Evolutionary conservation across 2,329 filamentous ascomycete species (phyloP), one percentile per base, ranked within the genome.

Genomic region (Boeremia lycopersici): DNA sequence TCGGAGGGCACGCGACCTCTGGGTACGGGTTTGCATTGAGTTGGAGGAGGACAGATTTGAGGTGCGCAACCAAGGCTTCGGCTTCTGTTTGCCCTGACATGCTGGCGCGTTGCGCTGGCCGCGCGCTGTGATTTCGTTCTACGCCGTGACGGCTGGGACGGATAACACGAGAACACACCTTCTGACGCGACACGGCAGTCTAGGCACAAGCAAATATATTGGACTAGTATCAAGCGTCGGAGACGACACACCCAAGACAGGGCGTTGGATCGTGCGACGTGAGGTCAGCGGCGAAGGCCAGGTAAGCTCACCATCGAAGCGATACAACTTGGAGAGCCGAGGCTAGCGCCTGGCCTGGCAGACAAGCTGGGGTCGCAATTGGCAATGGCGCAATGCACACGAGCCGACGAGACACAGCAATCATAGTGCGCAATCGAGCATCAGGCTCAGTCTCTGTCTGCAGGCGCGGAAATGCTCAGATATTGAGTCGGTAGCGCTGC

Each of bases 11-110:
- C 12, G 76, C 71, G 38, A 84, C 72, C 35, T 78, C 70, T 1
- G 81, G 80, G 59, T 82, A 83, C 17, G 80, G 79, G 47, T 78
- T 72, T 4, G 72, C 61, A 41, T 72, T 68, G 45, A 83, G 74
- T 45, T 77, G 70, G 26, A 72, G 65, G 15, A 81, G 75, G 26
- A 80, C 72, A 10, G 69, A 60, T 39, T 77, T 76, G 26, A 81
- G 74, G 48, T 79, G 73, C 11, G 61, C 51, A 31, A 78, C 63
- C 9, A 79, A 69, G 6, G 11, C 15, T 23, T 42, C 35, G 30
- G 52, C 36, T 19, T 46, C 36, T 42, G 52, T 55, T 34, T 35
- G 52, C 25, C 25, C n/a, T 36, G 52, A 17, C 52, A 55, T 55
- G 36, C 15, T 50, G 41, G 31, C 42, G 41, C 26, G 35, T 39